A percentile compares a stretch with the other conserved stretches of the same genome.
These are phyloP conservation scores for Ustilago curta DNA, from an alignment of 1,284 basidiomycete species.

Conservation along the genomic window DNA sequence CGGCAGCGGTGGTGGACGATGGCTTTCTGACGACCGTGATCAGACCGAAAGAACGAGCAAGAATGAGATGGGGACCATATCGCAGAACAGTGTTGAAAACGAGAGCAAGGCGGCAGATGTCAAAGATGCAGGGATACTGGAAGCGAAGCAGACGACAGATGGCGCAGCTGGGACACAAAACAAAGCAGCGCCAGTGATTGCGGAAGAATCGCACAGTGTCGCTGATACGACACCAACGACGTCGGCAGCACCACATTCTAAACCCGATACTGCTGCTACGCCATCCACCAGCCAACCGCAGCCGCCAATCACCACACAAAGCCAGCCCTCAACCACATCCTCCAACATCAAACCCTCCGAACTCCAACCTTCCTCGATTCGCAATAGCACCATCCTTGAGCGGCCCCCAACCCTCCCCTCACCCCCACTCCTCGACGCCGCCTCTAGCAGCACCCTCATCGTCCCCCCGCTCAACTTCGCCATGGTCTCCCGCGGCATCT, in stretches of 20 bases:
- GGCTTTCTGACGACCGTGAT: conserved; percentile 38
- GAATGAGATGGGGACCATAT: background rate
- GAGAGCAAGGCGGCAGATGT: background rate
- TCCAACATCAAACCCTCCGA: background rate
- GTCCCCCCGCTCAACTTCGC: conserved; percentile 68
- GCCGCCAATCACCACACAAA: background rate
- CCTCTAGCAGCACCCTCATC: conserved; percentile 36
- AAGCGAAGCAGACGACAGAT: background rate
- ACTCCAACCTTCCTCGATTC: background rate
- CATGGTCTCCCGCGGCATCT: conserved; percentile 65
- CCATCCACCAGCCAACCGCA: background rate
- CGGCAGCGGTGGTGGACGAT: conserved; percentile 20
- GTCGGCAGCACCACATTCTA: background rate
- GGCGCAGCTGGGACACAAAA: background rate
- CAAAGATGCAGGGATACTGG: background rate
- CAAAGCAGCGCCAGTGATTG: background rate
- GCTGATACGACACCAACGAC: background rate
- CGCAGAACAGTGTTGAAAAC: background rate
- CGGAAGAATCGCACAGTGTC: background rate
- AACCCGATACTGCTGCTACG: background rate
- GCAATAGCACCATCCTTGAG: background rate
- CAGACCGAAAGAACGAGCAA: conserved; percentile 3
- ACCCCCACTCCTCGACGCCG: conserved; percentile 6
- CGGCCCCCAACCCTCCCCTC: background rate
- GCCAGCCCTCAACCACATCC: background rate